Evolutionary conservation across 345 rosid species (phyloP), one percentile per base, ranked within the genome.

Genomic region (Kernera saxatilis): DNA sequence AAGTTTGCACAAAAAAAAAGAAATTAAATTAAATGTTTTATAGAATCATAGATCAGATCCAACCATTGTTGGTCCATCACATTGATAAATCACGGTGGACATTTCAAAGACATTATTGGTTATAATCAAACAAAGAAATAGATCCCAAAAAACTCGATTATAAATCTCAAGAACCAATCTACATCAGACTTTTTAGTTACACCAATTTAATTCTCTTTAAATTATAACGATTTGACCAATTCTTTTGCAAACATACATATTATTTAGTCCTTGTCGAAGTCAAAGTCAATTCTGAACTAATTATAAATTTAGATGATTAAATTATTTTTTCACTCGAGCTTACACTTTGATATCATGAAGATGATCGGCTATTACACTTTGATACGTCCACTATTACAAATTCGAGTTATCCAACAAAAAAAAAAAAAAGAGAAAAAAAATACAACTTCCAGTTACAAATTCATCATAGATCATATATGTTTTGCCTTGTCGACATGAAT

Each of bases 51-150:
- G 29, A 18, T 59, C 50, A 67, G 66, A 67, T 67, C 45, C 67
- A 66, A 49, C 52, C 14, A 5, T 19, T 18, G 46, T 50, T 44
- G 78, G 78, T 52, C 78, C 73, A 67, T 74, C 73, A 74, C 63
- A 49, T 59, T 74, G 27, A 57, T 30, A 56, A 43, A 43, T 30
- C 64, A 43, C 30, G 44, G 15, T 44, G 12, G 59, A 66, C 61
- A 73, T 37, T 66, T 73, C 67, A 73, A 73, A 65, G 44, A 22
- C 37, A 73, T 66, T 66, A 49, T 74, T 66, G 67, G 45, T 67
- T 57, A 30, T 43, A 49, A 49, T 25, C 45, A 57, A 56, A 57
- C 46, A 35, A 48, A 30, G 15, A 12, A 13, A 26, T 27, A 49
- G 22, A 37, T 66, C 48, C 46, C 39, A 58, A 17, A 44, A 17